Percentiles rank a stretch among this genome's conserved stretches.
These are phyloP conservation scores for Benincasa hispida DNA, from an alignment of 306 rosid genomes.

Conservation along the genomic window DNA sequence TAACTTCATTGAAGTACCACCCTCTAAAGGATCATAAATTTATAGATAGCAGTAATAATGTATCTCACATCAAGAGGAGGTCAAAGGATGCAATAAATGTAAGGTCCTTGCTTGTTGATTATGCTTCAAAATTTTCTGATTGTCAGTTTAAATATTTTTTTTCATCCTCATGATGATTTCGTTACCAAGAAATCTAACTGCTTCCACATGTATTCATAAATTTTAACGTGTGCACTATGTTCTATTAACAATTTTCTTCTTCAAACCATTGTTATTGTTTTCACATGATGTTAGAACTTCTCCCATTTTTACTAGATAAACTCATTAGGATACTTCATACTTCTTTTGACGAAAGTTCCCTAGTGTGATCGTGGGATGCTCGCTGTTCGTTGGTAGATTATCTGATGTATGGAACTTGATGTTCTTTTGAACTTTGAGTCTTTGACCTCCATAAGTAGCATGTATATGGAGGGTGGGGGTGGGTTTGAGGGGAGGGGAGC, in stretches of 20 bases:
- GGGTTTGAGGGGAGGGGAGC: background rate
- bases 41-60: conserved; percentile 9
- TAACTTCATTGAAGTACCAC: conserved; percentile 47
- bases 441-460: background rate
- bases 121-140: background rate
- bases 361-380: background rate
- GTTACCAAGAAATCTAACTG: background rate
- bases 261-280: background rate
- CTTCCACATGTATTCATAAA: background rate
- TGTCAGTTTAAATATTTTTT: background rate
- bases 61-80: conserved; percentile 29
- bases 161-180: background rate
- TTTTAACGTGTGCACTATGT: background rate
- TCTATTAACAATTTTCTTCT: background rate
- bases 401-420: background rate
- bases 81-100: conserved; percentile 7
- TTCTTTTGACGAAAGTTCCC: background rate
- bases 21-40: conserved; percentile 34
- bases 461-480: background rate
- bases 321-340: background rate
- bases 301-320: background rate
- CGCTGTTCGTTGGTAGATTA: background rate
- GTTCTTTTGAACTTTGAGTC: background rate
- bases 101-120: conserved; percentile 1
- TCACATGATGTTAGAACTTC: background rate